phyloP scores from a whole-genome alignment of 768 basidiomycete genomes.

The Boletus pseudo-olivaceus region DNA sequence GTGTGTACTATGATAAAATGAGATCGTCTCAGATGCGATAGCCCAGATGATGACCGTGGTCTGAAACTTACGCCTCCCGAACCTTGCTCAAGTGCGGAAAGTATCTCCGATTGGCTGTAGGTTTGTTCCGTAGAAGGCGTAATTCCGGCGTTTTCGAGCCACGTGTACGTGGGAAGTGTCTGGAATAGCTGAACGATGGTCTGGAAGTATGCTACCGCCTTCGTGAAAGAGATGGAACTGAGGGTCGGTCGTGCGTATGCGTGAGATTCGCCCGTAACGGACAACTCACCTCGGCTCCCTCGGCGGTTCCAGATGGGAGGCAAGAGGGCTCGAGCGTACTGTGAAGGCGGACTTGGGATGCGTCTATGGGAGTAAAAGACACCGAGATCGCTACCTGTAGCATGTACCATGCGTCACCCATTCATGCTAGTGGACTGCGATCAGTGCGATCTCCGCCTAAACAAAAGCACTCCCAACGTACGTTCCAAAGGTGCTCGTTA shows the following conservation, averaged over 20 bases:
- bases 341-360: not conserved
- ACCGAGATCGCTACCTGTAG: constrained; percentile 22
- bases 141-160: constrained; percentile 72
- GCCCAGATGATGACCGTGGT: not conserved
- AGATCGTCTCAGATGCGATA: not conserved
- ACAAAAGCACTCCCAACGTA: constrained; percentile 24
- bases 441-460: not conserved
- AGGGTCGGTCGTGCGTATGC: not conserved
- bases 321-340: constrained; percentile 60
- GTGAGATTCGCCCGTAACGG: not conserved
- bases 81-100: constrained; percentile 50
- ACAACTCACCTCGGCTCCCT: constrained; percentile 55
- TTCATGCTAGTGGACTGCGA: constrained; percentile 47
- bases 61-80: constrained; percentile 40
- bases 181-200: constrained; percentile 55
- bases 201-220: constrained; percentile 68
- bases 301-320: constrained; percentile 51
- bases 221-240: not conserved
- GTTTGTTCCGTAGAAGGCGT: constrained; percentile 53
- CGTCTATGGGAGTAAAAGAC: not conserved
- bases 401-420: constrained; percentile 68
- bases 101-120: constrained; percentile 53
- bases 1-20: constrained; percentile 39
- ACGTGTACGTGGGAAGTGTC: constrained; percentile 71
- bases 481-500: constrained; percentile 72